These are phyloP conservation scores for Quercus tomentella DNA, from an alignment of 331 rosid genomes.

Conservation along the genomic window DNA sequence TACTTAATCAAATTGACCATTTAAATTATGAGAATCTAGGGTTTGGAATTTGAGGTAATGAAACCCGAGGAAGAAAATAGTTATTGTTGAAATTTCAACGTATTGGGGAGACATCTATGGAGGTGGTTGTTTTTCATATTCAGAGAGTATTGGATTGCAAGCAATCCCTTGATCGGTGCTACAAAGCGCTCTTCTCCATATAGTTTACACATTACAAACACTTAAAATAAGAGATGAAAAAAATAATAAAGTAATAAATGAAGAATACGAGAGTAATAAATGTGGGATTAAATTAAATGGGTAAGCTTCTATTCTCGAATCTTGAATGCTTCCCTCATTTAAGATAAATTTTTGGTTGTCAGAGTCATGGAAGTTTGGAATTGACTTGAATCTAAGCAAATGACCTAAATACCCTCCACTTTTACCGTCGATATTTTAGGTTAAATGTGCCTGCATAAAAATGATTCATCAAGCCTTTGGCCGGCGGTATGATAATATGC, in stretches of 20 bases:
- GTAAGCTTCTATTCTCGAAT: constrained; percentile 47
- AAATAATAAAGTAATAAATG: neutral
- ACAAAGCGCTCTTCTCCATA: constrained; percentile 40
- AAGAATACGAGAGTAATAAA: constrained; percentile 20
- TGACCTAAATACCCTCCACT: too few species aligned
- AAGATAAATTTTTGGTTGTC: constrained; percentile 26
- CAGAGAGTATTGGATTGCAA: constrained; percentile 1
- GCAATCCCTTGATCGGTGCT: constrained; percentile 31
- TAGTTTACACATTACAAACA: neutral
- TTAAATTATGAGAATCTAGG: neutral
- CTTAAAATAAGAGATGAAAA: neutral
- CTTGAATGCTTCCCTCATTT: constrained; percentile 33
- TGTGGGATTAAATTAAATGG: constrained; percentile 7
- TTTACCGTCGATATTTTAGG: too few species aligned
- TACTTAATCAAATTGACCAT: too few species aligned
- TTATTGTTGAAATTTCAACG: constrained; percentile 23
- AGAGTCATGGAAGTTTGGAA: neutral
- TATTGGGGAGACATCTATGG: constrained; percentile 20
- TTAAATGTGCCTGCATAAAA: too few species aligned
- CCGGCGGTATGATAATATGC: too few species aligned
- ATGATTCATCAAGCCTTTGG: too few species aligned
- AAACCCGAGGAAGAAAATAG: constrained; percentile 22
- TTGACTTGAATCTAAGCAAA: too few species aligned
- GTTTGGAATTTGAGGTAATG: constrained; percentile 31
- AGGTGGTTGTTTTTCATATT: constrained; percentile 6